Evolutionary conservation across 352 stramenopile species (phyloP).

Genomic region (Synura sp.): DNA sequence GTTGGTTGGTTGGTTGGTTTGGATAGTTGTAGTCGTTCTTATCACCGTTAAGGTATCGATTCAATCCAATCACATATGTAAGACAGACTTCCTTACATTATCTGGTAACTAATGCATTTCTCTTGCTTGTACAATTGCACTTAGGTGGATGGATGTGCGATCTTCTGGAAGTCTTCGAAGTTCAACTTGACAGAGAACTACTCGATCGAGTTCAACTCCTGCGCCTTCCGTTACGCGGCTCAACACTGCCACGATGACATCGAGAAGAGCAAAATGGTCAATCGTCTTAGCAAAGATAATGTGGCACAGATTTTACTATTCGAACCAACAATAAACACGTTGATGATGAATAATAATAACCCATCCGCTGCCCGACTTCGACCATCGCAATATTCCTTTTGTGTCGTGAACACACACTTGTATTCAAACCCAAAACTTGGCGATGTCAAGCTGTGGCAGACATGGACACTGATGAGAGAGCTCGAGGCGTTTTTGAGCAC

Average conservation of each 20-base stretch:
- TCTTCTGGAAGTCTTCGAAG: slow-evolving; percentile 93
- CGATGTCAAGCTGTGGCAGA: slow-evolving; percentile 98
- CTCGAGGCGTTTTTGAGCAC: slow-evolving; percentile 66
- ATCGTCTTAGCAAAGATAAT: slow-evolving; percentile 93
- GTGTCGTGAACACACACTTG: slow-evolving; percentile 95
- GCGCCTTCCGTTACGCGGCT: slow-evolving; percentile 60
- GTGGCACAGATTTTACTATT: slow-evolving; percentile 93
- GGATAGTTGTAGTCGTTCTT: no score
- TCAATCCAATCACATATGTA: no score
- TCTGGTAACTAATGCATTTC: slow-evolving; percentile 21
- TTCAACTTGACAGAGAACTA: slow-evolving; percentile 61
- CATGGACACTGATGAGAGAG: slow-evolving; percentile 64
- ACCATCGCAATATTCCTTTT: slow-evolving; percentile 56
- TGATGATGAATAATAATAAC: no score
- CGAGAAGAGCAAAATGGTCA: slow-evolving; percentile 59
- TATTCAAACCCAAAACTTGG: slow-evolving; percentile 97
- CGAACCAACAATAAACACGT: no score
- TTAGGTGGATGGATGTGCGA: slow-evolving; percentile 86
- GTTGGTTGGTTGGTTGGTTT: no score
- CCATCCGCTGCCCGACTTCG: slow-evolving; percentile 76
- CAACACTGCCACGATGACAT: slow-evolving; percentile 58
- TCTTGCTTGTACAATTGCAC: not conserved
- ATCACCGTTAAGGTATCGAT: no score
- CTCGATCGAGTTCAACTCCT: slow-evolving; percentile 92
- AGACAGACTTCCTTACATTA: not conserved